These are phyloP conservation scores for Candida sojae DNA, from an alignment of 1,139 yeast genomes.

Conservation along the genomic window DNA sequence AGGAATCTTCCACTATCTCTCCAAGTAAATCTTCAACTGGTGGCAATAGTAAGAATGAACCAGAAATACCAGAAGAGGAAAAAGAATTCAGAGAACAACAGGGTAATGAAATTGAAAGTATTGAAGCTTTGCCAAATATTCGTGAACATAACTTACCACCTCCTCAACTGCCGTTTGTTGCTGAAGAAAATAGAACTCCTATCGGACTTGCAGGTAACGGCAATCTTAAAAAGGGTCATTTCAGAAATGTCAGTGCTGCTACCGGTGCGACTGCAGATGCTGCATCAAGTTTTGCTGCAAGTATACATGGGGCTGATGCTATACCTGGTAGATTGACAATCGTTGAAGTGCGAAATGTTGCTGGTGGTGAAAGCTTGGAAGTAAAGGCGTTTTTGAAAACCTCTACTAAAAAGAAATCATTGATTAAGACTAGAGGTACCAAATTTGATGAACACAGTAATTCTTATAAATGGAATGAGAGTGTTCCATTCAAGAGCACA, in stretches of 20 bases:
- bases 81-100: conserved; percentile 14
- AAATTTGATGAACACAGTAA: conserved; percentile 49
- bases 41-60: conserved; percentile 2
- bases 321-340: conserved; percentile 58
- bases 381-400: conserved; percentile 56
- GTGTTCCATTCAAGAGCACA: conserved; percentile 66
- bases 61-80: conserved; percentile 15
- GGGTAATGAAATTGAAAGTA: conserved; percentile 10
- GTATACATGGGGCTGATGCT: conserved; percentile 38
- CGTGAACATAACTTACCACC: conserved; percentile 40
- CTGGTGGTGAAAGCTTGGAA: conserved; percentile 33
- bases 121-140: conserved; percentile 36
- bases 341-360: conserved; percentile 40
- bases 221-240: conserved; percentile 25
- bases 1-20: conserved; percentile 4
- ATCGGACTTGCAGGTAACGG: conserved; percentile 20
- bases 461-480: conserved; percentile 64
- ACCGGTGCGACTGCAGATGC: conserved; percentile 20
- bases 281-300: conserved; percentile 40
- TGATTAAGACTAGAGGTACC: conserved; percentile 64
- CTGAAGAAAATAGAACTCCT: not conserved
- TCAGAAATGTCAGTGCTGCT: conserved; percentile 26
- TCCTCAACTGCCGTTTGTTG: conserved; percentile 28
- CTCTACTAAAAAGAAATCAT: conserved; percentile 53
- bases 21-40: conserved; percentile 12